Base-by-base conservation (phyloP, 495 filamentous ascomycete genomes). In the Choiromyces venosus region DNA sequence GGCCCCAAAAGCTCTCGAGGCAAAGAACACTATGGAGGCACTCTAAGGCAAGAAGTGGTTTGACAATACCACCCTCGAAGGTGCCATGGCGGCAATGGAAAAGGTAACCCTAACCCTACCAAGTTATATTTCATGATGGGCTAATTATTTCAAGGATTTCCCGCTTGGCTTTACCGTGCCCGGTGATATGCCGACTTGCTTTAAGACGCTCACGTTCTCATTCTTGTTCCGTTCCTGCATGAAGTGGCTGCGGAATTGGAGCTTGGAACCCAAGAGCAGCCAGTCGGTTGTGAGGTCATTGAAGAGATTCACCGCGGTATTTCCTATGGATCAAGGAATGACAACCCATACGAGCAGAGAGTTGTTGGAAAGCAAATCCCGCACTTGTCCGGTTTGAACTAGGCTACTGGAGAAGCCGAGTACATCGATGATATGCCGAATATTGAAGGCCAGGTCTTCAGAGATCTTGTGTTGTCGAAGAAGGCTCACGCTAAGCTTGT, bases 181-280 rank as follows among this genome's bases (percentile, higher is more conserved):
- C 0, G 94, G 94, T 73, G 94, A 94, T 46, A 98, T 98, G 94
- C 93, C 94, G 16, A 96, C 92, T 2, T 98, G 97, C 82, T 86
- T 94, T 35, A 97, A 95, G 78, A 93, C 93, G 18, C 85, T 97
- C 56, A 94, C 94, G 0, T 84, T 97, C 56, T 87, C 91, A 4
- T 93, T 96, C 85, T 94, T 95, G 83, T 95, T 94, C 82, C 88
- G 91, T 35, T 96, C 93, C 80, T 96, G 79, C 91, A 96, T 71
- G 88, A 89, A 44, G 84, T 86, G 2, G 82, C 85, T 19, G 84
- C 82, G 33, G 74, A 82, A 21, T 46, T 79, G n/a, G 66, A 33
- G 12, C 56, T 79, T 37, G 76, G 37, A 44, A 69, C 46, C 5
- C 40, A 56, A 9, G 38, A 35, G 8, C 71, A 71, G 18, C 18